phyloP scores from a whole-genome alignment of 306 rosid species.

The Calophaca sinica region DNA sequence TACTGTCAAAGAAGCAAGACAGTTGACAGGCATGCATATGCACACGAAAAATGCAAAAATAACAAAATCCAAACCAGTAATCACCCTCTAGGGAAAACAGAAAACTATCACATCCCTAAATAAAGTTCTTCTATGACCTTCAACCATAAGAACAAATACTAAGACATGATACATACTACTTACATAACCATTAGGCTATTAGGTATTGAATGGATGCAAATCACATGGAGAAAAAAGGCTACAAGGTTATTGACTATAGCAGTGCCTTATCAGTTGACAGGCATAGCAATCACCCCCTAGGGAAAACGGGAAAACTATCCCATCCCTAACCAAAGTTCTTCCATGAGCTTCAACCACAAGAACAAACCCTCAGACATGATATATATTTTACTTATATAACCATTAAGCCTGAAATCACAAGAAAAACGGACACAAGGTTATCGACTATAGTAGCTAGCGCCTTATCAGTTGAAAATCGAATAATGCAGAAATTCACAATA shows the following conservation, averaged over 20 bases:
- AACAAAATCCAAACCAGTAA: neutral
- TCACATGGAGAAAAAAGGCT: neutral
- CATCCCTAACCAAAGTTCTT: no score
- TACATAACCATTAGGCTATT: neutral
- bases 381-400: no score
- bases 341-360: no score
- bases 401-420: no score
- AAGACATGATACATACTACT: neutral
- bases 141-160: neutral
- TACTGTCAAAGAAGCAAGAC: neutral
- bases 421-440: no score
- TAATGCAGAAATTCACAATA: conserved; percentile 6
- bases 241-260: neutral
- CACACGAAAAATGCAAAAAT: neutral
- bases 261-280: neutral
- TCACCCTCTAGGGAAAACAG: neutral
- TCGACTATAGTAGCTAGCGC: no score
- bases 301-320: no score
- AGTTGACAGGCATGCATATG: neutral
- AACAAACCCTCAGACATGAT: no score
- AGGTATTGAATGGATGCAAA: neutral
- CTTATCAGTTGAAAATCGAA: neutral
- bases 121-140: neutral
- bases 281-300: no score
- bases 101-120: conserved; percentile 10